These are phyloP conservation scores for Pyronema omphalodes DNA, from an alignment of 495 filamentous ascomycete genomes.

Conservation along the genomic window DNA sequence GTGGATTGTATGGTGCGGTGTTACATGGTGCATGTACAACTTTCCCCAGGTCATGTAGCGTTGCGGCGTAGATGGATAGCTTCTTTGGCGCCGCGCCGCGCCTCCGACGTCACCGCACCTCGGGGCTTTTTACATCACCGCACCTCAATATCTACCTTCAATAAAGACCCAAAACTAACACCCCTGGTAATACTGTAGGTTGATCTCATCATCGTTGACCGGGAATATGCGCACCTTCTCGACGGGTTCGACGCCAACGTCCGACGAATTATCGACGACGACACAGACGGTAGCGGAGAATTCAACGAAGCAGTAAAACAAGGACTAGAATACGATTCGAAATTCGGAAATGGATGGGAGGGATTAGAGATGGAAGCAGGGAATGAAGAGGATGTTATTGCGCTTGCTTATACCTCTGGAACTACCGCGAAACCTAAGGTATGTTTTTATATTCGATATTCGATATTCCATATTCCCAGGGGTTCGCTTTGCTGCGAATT, in stretches of 20 bases:
- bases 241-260: slow-evolving; percentile 47
- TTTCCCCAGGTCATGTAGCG: neutral
- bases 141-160: neutral
- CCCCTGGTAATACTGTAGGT: slow-evolving; percentile 36
- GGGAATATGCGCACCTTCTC: slow-evolving; percentile 55
- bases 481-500: too few relatives aligned
- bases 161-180: too few relatives aligned
- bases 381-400: slow-evolving; percentile 63
- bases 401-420: slow-evolving; percentile 81
- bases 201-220: slow-evolving; percentile 74
- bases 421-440: slow-evolving; percentile 75
- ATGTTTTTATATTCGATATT: neutral
- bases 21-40: too few relatives aligned
- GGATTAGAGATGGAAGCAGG: slow-evolving; percentile 47
- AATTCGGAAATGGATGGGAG: slow-evolving; percentile 55
- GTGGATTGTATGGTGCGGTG: too few relatives aligned
- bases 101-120: too few relatives aligned
- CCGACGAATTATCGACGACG: slow-evolving; percentile 61
- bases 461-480: too few relatives aligned
- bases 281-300: slow-evolving; percentile 62
- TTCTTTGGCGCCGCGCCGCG: too few relatives aligned
- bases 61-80: neutral
- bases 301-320: slow-evolving; percentile 74
- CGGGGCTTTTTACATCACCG: too few relatives aligned
- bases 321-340: slow-evolving; percentile 50